Conservation (phyloP, 208 protist genomes). For the Leishmania guyanensis region DNA sequence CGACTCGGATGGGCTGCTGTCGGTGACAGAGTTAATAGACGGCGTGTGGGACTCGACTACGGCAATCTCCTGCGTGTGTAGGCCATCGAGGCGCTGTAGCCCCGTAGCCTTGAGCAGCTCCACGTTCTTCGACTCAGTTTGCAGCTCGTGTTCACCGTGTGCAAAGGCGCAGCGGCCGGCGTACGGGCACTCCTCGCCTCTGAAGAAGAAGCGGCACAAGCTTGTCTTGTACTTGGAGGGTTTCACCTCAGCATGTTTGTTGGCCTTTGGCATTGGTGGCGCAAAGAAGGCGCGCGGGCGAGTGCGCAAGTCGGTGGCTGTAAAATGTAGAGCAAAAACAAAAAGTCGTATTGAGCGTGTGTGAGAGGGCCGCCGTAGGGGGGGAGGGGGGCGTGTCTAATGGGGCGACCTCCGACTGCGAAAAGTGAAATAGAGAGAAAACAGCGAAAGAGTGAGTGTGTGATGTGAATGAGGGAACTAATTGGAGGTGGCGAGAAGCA, state of each 20-base stretch:
- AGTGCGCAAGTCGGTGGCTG: not conserved
- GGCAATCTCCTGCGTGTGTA: slow-evolving; percentile 5
- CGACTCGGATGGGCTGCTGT: slow-evolving; percentile 20
- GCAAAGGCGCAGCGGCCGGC: slow-evolving; percentile 78
- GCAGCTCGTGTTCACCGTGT: slow-evolving; percentile 81
- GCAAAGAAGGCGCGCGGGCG: not conserved
- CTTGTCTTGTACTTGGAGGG: slow-evolving; percentile 89
- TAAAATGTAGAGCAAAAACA: not conserved
- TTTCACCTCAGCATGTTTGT: slow-evolving; percentile 72
- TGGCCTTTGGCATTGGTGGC: slow-evolving; percentile 37
- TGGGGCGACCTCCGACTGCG: no score
- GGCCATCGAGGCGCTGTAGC: slow-evolving; percentile 63
- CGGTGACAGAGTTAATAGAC: slow-evolving; percentile 26
- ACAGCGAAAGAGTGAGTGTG: no score
- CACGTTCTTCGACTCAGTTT: slow-evolving; percentile 69
- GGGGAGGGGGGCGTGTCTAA: not conserved
- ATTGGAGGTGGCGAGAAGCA: not conserved
- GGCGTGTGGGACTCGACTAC: not conserved
- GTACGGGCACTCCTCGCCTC: slow-evolving; percentile 68
- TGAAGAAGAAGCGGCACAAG: slow-evolving; percentile 72
- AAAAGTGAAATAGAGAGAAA: not conserved
- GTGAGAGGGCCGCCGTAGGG: no score
- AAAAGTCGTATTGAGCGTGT: not conserved
- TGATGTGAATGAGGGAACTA: no score
- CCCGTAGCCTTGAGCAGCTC: slow-evolving; percentile 65